Evolutionary conservation across 805 yeast genomes (phyloP), one percentile per base, ranked within the genome.

Genomic region (Hanseniaspora clermontiae): DNA sequence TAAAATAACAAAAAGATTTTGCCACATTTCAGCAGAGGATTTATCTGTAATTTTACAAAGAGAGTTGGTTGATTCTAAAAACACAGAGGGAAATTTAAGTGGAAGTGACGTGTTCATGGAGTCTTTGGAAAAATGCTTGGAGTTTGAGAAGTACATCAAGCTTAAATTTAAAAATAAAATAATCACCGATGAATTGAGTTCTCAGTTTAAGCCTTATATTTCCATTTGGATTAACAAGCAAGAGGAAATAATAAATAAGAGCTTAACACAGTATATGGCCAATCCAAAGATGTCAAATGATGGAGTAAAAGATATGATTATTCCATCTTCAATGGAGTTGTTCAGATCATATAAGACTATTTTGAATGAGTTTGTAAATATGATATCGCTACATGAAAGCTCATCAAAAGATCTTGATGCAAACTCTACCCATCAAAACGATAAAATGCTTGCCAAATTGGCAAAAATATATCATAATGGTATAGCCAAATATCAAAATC

Each of bases 171-270:
- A 78, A 15, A 74, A 78, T 15, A 66, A 70, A 58, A 24, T 55
- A n/a, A 31, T 49, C 5, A 37, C 55, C 2, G 59, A 61, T 61
- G 74, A 69, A 52, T 78, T 80, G 57, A 87, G 83, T 43, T 75
- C 73, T 48, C 81, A 83, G 37, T 90, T 93, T 66, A 95, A 87
- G 66, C 96, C 97, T 1, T 87, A 84, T 65, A 72, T 93, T 49
- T 78, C 78, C 42, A 69, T 87, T 14, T 93, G 97, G 97, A 82
- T 93, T 11, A 81, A 81, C 19, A 85, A 87, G 63, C 97, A 93
- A 69, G 89, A 87, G 59, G 72, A 76, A 10, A 66, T 75, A 36
- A 74, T 91, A 61, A 76, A 77, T 43, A 72, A 76, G 8, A 86
- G 84, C 62, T 72, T 90, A 56, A 65, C 78, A 42, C 85, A 82